These are phyloP conservation scores for Ascodesmis nigricans DNA, from an alignment of 495 filamentous ascomycete species.

Conservation along the genomic window DNA sequence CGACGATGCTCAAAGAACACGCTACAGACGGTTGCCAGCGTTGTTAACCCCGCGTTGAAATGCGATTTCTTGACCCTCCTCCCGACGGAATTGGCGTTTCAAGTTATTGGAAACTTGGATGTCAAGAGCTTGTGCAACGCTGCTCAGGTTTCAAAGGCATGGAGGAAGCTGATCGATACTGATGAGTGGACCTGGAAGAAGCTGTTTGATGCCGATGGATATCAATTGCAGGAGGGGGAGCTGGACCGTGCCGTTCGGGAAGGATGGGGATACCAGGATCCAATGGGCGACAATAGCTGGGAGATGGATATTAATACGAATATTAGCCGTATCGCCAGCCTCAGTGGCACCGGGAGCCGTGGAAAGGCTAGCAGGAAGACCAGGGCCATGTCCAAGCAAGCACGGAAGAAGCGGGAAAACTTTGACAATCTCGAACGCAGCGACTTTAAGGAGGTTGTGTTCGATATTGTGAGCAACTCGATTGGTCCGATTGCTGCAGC, in stretches of 20 bases:
- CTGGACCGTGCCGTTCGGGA: conserved; percentile 66
- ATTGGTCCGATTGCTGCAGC: conserved; percentile 77
- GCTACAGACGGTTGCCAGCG: conserved; percentile 71
- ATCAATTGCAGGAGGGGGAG: conserved; percentile 56
- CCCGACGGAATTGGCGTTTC: conserved; percentile 66
- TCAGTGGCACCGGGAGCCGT: conserved; percentile 2
- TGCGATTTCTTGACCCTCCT: conserved; percentile 74
- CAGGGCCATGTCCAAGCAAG: conserved; percentile 22
- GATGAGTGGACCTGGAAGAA: conserved; percentile 95
- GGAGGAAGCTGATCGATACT: conserved; percentile 70
- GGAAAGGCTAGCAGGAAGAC: conserved; percentile 28
- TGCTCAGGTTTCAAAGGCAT: conserved; percentile 83
- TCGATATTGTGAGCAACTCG: conserved; percentile 24
- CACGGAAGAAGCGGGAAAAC: conserved; percentile 21
- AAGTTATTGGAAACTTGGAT: conserved; percentile 73
- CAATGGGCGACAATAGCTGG: conserved; percentile 45
- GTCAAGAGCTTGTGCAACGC: conserved; percentile 71
- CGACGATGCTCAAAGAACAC: conserved; percentile 75
- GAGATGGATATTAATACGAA: conserved; percentile 51
- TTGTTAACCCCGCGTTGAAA: conserved; percentile 90
- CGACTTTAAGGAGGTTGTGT: conserved; percentile 21
- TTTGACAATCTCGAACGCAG: conserved; percentile 21
- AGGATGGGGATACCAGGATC: conserved; percentile 99
- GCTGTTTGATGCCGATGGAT: conserved; percentile 66
- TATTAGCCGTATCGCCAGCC: conserved; percentile 6